These are phyloP conservation scores for Boletus sp. DNA, from an alignment of 768 basidiomycete genomes.

Conservation along the genomic window DNA sequence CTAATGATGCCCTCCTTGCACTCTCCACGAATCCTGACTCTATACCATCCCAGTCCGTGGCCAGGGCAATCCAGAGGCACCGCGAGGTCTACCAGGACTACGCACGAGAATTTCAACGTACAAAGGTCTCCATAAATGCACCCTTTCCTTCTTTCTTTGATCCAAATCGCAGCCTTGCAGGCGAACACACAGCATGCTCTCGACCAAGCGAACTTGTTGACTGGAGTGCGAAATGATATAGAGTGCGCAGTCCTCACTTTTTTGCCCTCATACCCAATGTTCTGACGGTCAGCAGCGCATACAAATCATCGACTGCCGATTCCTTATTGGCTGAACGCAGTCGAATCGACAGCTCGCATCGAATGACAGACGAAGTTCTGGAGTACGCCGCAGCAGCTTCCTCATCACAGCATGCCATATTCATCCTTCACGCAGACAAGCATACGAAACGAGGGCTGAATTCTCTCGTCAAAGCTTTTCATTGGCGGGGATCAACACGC, in stretches of 20 bases:
- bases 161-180: slow-evolving; percentile 37
- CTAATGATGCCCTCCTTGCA: slow-evolving; percentile 73
- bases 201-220: slow-evolving; percentile 84
- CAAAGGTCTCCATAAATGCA: slow-evolving; percentile 55
- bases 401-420: neutral
- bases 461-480: slow-evolving; percentile 80
- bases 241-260: slow-evolving; percentile 53
- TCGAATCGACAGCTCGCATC: slow-evolving; percentile 88
- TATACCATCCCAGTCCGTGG: slow-evolving; percentile 76
- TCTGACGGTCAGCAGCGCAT: slow-evolving; percentile 56
- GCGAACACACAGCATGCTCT: slow-evolving; percentile 78
- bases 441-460: slow-evolving; percentile 93
- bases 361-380: slow-evolving; percentile 91
- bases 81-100: slow-evolving; percentile 89
- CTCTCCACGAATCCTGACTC: slow-evolving; percentile 64
- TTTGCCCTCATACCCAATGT: neutral
- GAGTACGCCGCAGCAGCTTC: slow-evolving; percentile 51
- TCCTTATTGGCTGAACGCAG: slow-evolving; percentile 84
- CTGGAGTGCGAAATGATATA: slow-evolving; percentile 92
- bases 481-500: slow-evolving; percentile 74
- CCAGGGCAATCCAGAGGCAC: slow-evolving; percentile 88
- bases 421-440: slow-evolving; percentile 61
- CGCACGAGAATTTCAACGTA: slow-evolving; percentile 77
- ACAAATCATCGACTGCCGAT: slow-evolving; percentile 87
- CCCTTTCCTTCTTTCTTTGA: neutral